phyloP scores from a whole-genome alignment of 371 early-diverging fungal genomes.

The Gilbertella persicaria region DNA sequence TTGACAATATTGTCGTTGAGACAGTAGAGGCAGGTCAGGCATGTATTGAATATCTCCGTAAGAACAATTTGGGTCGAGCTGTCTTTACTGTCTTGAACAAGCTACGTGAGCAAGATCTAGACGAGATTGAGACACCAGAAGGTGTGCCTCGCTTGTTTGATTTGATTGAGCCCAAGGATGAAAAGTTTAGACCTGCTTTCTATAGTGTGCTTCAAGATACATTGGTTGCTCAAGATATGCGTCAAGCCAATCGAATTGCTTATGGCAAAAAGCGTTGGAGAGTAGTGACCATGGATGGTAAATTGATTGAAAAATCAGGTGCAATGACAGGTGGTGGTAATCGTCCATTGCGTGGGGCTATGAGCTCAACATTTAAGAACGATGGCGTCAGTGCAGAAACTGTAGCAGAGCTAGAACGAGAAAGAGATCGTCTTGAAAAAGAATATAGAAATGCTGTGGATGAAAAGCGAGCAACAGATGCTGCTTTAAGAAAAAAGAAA shows the following conservation, averaged over 20 bases:
- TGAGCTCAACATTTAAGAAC: conserved; percentile 75
- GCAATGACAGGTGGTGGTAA: conserved; percentile 98
- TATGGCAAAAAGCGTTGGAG: conserved; percentile 83
- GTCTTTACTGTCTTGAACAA: conserved; percentile 91
- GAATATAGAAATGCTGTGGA: conserved; percentile 54
- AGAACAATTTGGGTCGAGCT: conserved; percentile 88
- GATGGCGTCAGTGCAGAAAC: conserved; percentile 63
- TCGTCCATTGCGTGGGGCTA: conserved; percentile 73
- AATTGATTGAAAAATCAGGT: conserved; percentile 95
- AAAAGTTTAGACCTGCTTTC: conserved; percentile 82
- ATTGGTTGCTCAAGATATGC: conserved; percentile 85
- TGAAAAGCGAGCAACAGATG: conserved; percentile 53
- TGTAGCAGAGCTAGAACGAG: conserved; percentile 57
- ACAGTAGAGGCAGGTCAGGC: conserved; percentile 90
- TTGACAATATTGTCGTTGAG: conserved; percentile 97
- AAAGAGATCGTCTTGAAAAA: conserved; percentile 60
- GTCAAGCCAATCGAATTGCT: conserved; percentile 94
- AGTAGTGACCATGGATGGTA: conserved; percentile 97
- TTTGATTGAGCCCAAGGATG: conserved; percentile 80
- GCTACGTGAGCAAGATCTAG: conserved; percentile 52
- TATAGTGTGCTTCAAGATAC: conserved; percentile 94
- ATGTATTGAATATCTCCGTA: conserved; percentile 91
- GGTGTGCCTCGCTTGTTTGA: conserved; percentile 91
- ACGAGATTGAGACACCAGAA: conserved; percentile 75
- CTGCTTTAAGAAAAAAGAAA: conserved; percentile 55